Evolutionary conservation across 345 rosid species (phyloP).

Genomic region (Bretschneidera sinensis): DNA sequence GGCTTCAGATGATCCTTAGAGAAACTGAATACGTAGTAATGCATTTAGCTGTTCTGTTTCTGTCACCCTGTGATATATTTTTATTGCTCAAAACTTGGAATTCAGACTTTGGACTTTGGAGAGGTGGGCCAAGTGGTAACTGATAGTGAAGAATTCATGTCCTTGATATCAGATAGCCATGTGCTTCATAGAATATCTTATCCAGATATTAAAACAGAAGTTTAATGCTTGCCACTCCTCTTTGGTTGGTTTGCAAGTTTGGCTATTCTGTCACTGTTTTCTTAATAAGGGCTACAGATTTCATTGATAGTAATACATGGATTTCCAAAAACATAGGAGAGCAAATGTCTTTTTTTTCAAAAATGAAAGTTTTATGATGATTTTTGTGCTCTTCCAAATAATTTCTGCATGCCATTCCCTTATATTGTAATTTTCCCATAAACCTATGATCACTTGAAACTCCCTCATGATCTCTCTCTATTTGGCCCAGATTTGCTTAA

Average conservation of each 20-base stretch:
- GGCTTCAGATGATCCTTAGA: not conserved
- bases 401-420: no score
- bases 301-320: no score
- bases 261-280: conserved; percentile 52
- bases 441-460: no score
- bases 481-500: no score
- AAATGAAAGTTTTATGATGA: no score
- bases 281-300: no score
- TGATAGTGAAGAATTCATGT: conserved; percentile 18
- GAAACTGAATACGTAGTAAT: not conserved
- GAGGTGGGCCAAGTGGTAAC: conserved; percentile 34
- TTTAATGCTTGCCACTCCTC: conserved; percentile 44
- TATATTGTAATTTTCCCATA: no score
- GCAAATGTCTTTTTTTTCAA: no score
- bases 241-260: conserved; percentile 48
- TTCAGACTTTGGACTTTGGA: conserved; percentile 25
- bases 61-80: not conserved
- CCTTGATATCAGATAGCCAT: conserved; percentile 24
- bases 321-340: not conserved
- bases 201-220: conserved; percentile 38
- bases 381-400: no score
- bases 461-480: no score
- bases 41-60: not conserved
- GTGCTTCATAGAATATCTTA: conserved; percentile 27
- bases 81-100: no score